Percentiles rank a stretch among this genome's conserved stretches.
phyloP scores from a whole-genome alignment of 2,329 filamentous ascomycete genomes.

The Davidsoniella eucalypti region DNA sequence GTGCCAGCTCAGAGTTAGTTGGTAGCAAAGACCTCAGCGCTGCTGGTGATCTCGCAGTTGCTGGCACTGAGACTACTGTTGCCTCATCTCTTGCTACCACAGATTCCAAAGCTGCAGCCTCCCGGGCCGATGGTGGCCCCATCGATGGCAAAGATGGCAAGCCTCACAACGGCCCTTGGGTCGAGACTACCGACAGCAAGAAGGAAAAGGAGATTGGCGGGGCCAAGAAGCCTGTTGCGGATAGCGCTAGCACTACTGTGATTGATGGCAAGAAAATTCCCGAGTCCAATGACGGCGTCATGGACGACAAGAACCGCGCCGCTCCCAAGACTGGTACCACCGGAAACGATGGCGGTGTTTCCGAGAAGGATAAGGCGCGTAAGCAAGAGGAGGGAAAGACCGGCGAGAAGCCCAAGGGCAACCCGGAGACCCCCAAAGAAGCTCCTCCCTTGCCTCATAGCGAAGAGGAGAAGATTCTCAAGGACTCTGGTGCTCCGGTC shows the following conservation, averaged over 20 bases:
- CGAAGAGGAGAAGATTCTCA: conserved; percentile 52
- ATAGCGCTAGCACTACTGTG: conserved; percentile 32
- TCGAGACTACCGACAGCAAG: conserved; percentile 35
- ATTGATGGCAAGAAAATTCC: conserved; percentile 46
- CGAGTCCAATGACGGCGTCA: conserved; percentile 61
- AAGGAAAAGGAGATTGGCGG: conserved; percentile 13
- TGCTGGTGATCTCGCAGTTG: not conserved
- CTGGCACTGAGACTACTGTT: conserved; percentile 2
- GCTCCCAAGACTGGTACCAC: conserved; percentile 72
- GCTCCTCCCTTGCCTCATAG: conserved; percentile 66
- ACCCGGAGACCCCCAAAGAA: conserved; percentile 71
- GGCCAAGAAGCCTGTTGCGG: conserved; percentile 23
- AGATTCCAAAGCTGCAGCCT: conserved; percentile 6
- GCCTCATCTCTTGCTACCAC: not conserved
- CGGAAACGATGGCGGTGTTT: conserved; percentile 78
- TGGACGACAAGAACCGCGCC: conserved; percentile 70
- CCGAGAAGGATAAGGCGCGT: conserved; percentile 65
- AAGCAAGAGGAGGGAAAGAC: conserved; percentile 50
- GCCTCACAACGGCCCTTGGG: conserved; percentile 73
- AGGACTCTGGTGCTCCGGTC: conserved; percentile 23
- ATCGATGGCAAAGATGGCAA: conserved; percentile 89
- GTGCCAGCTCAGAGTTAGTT: conserved; percentile 27
- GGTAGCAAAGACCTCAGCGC: conserved; percentile 2
- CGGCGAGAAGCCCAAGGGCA: conserved; percentile 51
- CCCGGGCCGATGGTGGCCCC: conserved; percentile 46